Evolutionary conservation across 176 grass and related monocot species (phyloP), one percentile per base, ranked within the genome.

Genomic region (Oryza glaberrima): DNA sequence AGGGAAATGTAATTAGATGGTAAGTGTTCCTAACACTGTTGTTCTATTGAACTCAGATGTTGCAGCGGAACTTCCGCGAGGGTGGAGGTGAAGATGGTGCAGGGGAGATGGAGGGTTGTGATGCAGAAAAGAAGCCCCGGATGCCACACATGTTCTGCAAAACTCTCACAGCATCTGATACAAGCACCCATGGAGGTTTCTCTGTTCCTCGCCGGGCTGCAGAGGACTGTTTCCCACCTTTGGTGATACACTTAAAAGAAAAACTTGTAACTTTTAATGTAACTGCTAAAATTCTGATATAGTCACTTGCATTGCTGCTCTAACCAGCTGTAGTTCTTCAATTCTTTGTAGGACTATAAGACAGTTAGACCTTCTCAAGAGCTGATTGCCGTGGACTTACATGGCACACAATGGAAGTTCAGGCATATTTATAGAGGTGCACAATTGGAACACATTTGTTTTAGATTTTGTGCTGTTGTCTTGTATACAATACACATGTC

Each of bases 121-220:
- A 91, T 71, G 88, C 34, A 44, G 85, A 89, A 5, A 92, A 63
- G 61, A 94, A 89, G 52, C 26, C 88, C 4, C 25, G 75, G 0
- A 91, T 88, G 28, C 86, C 84, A 0, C 96, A 99, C 69, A 99
- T 99, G 96, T 99, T 99, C 88, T 99, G 96, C 87, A 99, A 99
- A 82, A 99, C 93, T 0, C 86, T 99, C 14, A 99, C 96, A 38
- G 93, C 96, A 64, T 99, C 96, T 32, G 96, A 99, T 85, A 99
- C 96, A 5, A 99, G 96, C 78, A 99, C 93, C 0, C 96, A 99
- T 56, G 96, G 96, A 69, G 96, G 96, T 13, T 99, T 99, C 81
- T 99, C 96, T 73, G 96, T 99, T 82, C 96, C 96, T 89, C 91
- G 96, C 36, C 78, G 96, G 30, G 96, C 96, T 65, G 96, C 96